Evolutionary conservation across 2,329 filamentous ascomycete genomes (phyloP), one percentile per base, ranked within the genome.

Genomic region (Dichotomopilus funicola): DNA sequence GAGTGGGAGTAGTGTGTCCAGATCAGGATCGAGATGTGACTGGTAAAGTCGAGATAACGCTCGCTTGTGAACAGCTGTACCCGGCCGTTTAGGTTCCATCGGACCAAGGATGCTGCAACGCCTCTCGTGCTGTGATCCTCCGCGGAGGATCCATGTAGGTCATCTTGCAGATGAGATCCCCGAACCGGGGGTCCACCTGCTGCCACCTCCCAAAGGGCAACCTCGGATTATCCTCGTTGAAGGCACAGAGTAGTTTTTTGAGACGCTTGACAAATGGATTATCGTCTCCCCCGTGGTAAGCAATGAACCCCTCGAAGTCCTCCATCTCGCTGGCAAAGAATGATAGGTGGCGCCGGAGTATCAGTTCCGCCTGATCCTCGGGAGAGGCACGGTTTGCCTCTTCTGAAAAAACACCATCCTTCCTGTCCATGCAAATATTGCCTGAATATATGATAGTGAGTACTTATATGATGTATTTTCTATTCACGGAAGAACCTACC

Each of bases 101-200:
- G 33, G 51, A 55, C 49, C 48, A 55, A 43, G 53, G 49, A 40
- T 56, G 54, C 49, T 56, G 37, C 7, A 56, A 40, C 41, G 49
- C 54, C 44, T 56, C 54, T 40, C 49, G 34, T 35, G 54, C 54
- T 8, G 44, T 56, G 49, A 56, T 56, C 38, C 44, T 43, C 45
- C 54, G 49, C 44, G 2, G 33, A n/a, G 54, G 54, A 45, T 52
- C 34, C 27, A 56, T 33, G 43, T 38, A 44, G 44, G 54, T 56
- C 49, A 56, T 56, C 54, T 48, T 52, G 49, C 49, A 5, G 33
- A 56, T 34, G 12, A 52, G 54, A 40, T 56, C 38, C 54, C 40
- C 44, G 44, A 56, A 56, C 37, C 49, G 49, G 2, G 38, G 49
- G 34, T 56, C 19, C 37, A 56, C 45, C 34, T 43, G 49, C 34